Percentiles rank a stretch among this genome's conserved stretches.
Conservation (phyloP, 139 green algal genomes). For the Astrephomene gubernaculifera region DNA sequence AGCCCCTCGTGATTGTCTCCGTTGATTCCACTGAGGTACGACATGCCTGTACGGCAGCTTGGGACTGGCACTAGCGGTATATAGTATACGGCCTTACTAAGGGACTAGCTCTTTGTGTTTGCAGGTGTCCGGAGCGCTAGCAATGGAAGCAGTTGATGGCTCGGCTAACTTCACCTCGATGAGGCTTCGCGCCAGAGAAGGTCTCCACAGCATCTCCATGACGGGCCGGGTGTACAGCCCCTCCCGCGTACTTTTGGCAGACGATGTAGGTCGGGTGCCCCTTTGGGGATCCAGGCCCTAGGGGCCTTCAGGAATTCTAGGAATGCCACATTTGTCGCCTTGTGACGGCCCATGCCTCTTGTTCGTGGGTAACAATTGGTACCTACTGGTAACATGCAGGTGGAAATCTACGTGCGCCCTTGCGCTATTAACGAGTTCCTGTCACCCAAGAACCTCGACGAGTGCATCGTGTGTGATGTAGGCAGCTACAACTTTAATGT, state of each 20-base stretch:
- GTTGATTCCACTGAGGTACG: neutral
- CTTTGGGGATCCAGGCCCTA: too few species aligned
- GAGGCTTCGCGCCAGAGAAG: constrained; percentile 3
- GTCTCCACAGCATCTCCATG: constrained; percentile 19
- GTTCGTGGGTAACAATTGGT: too few species aligned
- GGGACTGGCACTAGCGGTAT: too few species aligned
- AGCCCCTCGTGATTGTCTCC: neutral
- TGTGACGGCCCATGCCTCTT: too few species aligned
- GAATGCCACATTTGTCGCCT: neutral
- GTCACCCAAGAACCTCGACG: constrained; percentile 9
- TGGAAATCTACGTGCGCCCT: constrained; percentile 24
- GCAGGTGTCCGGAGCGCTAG: neutral
- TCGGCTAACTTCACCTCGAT: neutral
- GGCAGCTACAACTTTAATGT: constrained; percentile 35
- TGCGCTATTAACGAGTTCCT: constrained; percentile 41
- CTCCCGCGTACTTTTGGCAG: too few species aligned
- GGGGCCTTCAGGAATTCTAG: too few species aligned
- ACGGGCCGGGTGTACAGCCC: neutral
- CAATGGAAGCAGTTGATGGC: neutral
- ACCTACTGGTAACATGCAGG: too few species aligned
- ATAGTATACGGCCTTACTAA: too few species aligned
- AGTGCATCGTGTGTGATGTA: constrained; percentile 18
- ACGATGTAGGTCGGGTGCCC: too few species aligned
- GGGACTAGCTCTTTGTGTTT: too few species aligned
- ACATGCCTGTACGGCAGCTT: too few species aligned